Evolutionary conservation across 768 basidiomycete species (phyloP).

Genomic region (Candolleomyces aberdarensis): DNA sequence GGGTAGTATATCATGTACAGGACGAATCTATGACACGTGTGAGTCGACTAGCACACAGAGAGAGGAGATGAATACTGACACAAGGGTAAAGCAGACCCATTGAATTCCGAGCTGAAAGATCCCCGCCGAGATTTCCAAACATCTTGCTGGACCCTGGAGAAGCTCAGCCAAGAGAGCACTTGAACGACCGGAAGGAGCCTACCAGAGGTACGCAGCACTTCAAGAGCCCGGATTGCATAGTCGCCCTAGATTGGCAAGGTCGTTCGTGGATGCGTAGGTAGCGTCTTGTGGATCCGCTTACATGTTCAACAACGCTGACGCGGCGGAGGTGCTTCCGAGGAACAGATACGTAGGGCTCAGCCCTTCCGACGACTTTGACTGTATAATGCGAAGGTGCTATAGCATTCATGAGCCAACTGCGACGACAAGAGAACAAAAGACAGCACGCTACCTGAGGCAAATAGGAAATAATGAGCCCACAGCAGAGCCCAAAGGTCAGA

Average conservation of each 20-base stretch:
- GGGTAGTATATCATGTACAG: conserved; percentile 95
- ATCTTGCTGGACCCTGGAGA: conserved; percentile 60
- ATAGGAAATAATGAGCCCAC: conserved; percentile 81
- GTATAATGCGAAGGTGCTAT: conserved; percentile 80
- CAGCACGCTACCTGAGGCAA: conserved; percentile 62
- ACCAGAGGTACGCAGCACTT: conserved; percentile 80
- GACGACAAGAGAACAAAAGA: neutral
- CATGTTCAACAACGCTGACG: conserved; percentile 85
- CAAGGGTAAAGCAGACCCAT: conserved; percentile 80
- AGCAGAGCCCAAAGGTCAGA: conserved; percentile 60
- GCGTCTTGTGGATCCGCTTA: conserved; percentile 27
- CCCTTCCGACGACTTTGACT: conserved; percentile 76
- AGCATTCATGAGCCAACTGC: neutral
- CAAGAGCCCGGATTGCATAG: conserved; percentile 81
- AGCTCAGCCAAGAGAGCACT: neutral
- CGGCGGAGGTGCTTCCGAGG: conserved; percentile 81
- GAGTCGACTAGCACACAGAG: neutral
- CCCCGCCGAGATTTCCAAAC: conserved; percentile 78
- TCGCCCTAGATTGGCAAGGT: conserved; percentile 47
- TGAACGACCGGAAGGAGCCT: conserved; percentile 24
- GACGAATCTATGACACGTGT: conserved; percentile 57
- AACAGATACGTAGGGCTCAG: conserved; percentile 91
- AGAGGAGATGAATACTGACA: conserved; percentile 50
- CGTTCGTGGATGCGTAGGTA: neutral
- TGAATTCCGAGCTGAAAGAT: conserved; percentile 78